Conservation (phyloP, 441 rosid species). For the Brassica balearica region DNA sequence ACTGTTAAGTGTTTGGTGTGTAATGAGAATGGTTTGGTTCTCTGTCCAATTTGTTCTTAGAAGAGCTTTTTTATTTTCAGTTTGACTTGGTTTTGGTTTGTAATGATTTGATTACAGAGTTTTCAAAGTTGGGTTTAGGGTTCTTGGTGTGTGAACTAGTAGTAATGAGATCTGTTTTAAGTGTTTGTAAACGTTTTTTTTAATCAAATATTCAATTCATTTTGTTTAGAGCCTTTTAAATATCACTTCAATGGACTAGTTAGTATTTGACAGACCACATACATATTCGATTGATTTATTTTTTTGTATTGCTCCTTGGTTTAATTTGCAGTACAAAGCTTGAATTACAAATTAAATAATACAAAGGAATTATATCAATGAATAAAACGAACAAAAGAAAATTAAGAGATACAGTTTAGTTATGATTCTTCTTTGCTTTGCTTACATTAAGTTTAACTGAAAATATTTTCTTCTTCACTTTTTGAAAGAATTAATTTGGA, state of each 20-base stretch:
- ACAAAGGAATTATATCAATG: not conserved
- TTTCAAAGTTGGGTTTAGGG: constrained; percentile 12
- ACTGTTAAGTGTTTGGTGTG: constrained; percentile 31
- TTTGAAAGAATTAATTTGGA: no score
- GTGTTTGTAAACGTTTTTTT: constrained; percentile 27
- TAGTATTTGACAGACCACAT: not conserved
- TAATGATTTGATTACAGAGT: constrained; percentile 29
- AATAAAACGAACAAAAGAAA: no score
- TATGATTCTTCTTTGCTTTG: no score
- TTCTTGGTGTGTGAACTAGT: constrained; percentile 21
- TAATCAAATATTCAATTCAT: constrained; percentile 13
- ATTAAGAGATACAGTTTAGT: no score
- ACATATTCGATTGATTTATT: not conserved
- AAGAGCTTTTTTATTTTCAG: not conserved
- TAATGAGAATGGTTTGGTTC: constrained; percentile 14
- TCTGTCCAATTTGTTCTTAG: not conserved
- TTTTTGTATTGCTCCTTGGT: not conserved
- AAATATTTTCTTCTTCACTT: no score
- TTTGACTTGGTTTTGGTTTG: constrained; percentile 26
- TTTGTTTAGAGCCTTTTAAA: constrained; percentile 10
- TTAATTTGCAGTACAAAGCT: not conserved
- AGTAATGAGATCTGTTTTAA: not conserved
- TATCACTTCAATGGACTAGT: not conserved
- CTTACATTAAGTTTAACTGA: no score
- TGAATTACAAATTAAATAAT: not conserved